Evolutionary conservation across 2,329 filamentous ascomycete genomes (phyloP), one percentile per base, ranked within the genome.

Genomic region (Fusarium chuoi): DNA sequence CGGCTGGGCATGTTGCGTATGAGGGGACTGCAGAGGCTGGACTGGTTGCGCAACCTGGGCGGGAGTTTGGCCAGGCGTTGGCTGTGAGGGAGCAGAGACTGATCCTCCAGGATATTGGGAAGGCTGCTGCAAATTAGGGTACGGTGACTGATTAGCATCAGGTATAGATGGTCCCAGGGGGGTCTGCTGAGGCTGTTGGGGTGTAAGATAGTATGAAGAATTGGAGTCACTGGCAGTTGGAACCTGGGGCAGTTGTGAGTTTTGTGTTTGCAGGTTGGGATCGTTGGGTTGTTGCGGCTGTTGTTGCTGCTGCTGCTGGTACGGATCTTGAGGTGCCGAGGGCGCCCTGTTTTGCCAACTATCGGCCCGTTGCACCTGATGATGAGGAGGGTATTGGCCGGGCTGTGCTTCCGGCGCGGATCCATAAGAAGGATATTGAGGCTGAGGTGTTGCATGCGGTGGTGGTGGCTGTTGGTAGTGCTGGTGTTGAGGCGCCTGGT

Each of bases 121-220:
- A 46, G 81, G 81, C 68, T 87, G 87, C 62, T 86, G 87, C 51
- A 89, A 81, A 62, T 82, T 88, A 7, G 85, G 88, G 74, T 90
- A 90, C 1, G 87, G 85, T 7, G 88, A 88, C n/a, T 83, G 79
- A 7, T 78, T 77, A 1, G 83, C 76, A 52, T 89, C 88, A 14
- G 83, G 75, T 8, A 82, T 81, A 7, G 84, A 81, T 15, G 84
- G 79, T 74, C 79, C 79, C 78, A 81, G 46, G 78, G 82, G 68
- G 76, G 82, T 75, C 30, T 83, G 80, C 56, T 83, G 61, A 18
- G 45, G 73, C n/a, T 82, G 81, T 57, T 84, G 81, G 65, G 82
- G 80, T 72, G 83, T 86, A 76, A 89, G 90, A 79, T 92, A 93
- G 76, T 89, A 91, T 15, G 86, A 85, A 17, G 87, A 84, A 66